Conservation (phyloP, 768 basidiomycete species). For the Suillus plorans region DNA sequence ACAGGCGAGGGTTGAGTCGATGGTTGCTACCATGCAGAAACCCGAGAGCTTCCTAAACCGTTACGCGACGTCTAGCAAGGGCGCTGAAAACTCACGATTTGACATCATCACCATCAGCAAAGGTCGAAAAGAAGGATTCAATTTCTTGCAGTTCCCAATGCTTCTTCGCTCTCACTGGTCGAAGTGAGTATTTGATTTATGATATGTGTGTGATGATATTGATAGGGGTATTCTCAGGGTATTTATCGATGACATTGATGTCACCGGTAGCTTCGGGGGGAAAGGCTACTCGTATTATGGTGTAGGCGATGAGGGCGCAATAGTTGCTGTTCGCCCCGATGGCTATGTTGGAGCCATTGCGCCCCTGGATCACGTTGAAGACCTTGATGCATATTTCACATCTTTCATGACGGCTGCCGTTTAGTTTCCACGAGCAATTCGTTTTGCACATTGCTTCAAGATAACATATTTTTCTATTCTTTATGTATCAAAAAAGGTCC, state of each 20-base stretch:
- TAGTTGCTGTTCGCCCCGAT: slow-evolving; percentile 32
- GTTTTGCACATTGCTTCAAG: neutral
- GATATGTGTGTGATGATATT: neutral
- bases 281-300: slow-evolving; percentile 59
- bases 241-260: slow-evolving; percentile 55
- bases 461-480: neutral
- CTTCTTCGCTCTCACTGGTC: slow-evolving; percentile 41
- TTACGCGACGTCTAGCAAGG: slow-evolving; percentile 18
- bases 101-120: slow-evolving; percentile 28
- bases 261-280: slow-evolving; percentile 45
- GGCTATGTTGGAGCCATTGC: slow-evolving; percentile 63
- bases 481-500: neutral
- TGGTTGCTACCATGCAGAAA: slow-evolving; percentile 28
- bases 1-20: slow-evolving; percentile 19
- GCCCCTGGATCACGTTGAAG: slow-evolving; percentile 39
- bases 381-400: slow-evolving; percentile 48
- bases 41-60: slow-evolving; percentile 26
- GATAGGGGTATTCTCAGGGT: slow-evolving; percentile 38
- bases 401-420: slow-evolving; percentile 33
- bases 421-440: neutral
- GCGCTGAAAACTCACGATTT: slow-evolving; percentile 30
- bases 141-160: slow-evolving; percentile 32
- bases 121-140: slow-evolving; percentile 32
- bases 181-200: slow-evolving; percentile 29
- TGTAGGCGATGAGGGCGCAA: slow-evolving; percentile 24